These are phyloP conservation scores for Macroventuria anomochaeta DNA, from an alignment of 2,329 filamentous ascomycete species.

Conservation along the genomic window DNA sequence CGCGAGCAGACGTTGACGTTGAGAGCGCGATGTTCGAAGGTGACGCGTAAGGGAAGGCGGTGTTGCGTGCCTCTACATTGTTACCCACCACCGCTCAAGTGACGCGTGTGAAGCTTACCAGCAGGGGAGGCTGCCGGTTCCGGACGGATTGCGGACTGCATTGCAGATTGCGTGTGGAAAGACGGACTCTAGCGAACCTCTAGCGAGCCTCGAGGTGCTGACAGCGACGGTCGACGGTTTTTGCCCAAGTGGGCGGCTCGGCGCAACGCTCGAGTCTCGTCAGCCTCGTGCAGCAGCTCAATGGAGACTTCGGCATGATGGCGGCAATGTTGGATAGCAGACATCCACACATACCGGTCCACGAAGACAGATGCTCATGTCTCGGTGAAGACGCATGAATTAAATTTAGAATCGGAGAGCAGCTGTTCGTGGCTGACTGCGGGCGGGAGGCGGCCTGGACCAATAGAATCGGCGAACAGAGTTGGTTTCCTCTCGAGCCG, in stretches of 20 bases:
- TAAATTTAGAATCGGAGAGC: slow-evolving; percentile 31
- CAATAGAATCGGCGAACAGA: slow-evolving; percentile 14
- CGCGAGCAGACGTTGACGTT: slow-evolving; percentile 8
- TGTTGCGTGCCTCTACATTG: slow-evolving; percentile 8
- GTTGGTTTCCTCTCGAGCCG: slow-evolving; percentile 20
- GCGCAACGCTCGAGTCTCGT: slow-evolving; percentile 17
- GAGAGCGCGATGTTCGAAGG: neutral
- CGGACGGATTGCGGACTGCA: slow-evolving; percentile 24
- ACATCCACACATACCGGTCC: slow-evolving; percentile 1
- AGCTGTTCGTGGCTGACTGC: slow-evolving; percentile 31
- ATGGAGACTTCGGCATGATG: neutral
- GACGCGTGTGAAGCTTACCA: slow-evolving; percentile 15
- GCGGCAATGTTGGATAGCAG: slow-evolving; percentile 8
- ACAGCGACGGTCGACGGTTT: slow-evolving; percentile 12
- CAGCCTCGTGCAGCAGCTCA: slow-evolving; percentile 7
- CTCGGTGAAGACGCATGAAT: slow-evolving; percentile 11
- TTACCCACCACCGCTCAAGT: neutral
- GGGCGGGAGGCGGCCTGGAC: slow-evolving; percentile 17
- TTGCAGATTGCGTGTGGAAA: slow-evolving; percentile 28
- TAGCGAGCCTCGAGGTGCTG: slow-evolving; percentile 21
- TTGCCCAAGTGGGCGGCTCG: neutral
- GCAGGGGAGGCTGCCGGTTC: slow-evolving; percentile 22
- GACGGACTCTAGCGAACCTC: slow-evolving; percentile 24
- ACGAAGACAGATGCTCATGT: slow-evolving; percentile 8
- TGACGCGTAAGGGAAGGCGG: slow-evolving; percentile 14